Base-by-base conservation (phyloP, 2,329 filamentous ascomycete species). In the Xylariaceae sp. region DNA sequence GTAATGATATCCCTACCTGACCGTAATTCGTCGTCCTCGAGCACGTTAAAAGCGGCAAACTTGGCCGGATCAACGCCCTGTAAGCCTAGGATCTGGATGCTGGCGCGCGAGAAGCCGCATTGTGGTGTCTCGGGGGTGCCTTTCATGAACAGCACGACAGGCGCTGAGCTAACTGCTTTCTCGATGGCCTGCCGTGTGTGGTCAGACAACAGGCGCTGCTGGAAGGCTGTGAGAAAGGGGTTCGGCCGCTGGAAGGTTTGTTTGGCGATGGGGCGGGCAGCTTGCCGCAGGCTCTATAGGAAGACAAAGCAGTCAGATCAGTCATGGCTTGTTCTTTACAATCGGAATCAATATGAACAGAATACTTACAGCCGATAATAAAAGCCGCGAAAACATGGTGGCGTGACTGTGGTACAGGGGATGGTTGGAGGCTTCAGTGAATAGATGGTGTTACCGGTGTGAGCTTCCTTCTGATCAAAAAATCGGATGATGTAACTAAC, bases 141-240 rank as follows among this genome's bases (percentile, higher is more conserved):
- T 80, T 99, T 99, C 94, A 99, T 99, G 81, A 99, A 99, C 52
- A 99, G 81, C 1, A 99, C 94, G 0, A 99, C 93, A 2, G 93
- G 93, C 0, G 92, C 89, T 1, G 92, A 92, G 20, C 77, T 80
- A 13, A 99, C 87, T 26, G 93, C 93, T 72, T 92, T 91, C 73
- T 97, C 91, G 67, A 99, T 99, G 21, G 92, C 92, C 32, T 84
- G 75, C 58, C 83, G 85, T 9, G 90, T 94, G 69, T 91, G 83
- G 64, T 87, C 83, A 26, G 93, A 97, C 41, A 99, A 83, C 33
- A 91, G 81, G 52, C 92, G 88, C 54, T 81, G 75, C 58, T 80
- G 78, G 66, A 65, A 66, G 42, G 58, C 43, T 35, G 65, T 58
- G 56, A 69, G 64, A 60, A 71, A 70, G 42, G 68, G 66, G 6